These are phyloP conservation scores for Ganoderma sinense DNA, from an alignment of 1,284 basidiomycete species.

Conservation along the genomic window DNA sequence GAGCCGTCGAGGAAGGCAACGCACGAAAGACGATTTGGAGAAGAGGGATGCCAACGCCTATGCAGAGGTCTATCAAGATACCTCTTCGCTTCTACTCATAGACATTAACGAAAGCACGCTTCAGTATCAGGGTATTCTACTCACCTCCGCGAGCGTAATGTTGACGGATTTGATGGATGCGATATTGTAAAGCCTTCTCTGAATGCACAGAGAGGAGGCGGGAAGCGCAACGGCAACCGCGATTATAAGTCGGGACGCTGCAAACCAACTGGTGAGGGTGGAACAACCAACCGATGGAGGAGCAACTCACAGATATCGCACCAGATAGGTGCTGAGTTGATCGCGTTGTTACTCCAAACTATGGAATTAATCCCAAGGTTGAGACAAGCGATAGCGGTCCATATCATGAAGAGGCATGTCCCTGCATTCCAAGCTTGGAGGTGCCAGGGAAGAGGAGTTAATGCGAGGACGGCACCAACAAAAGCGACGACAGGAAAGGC, in stretches of 20 bases:
- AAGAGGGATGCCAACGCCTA: too few relatives aligned
- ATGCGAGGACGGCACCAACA: constrained; percentile 45
- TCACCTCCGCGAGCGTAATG: too few relatives aligned
- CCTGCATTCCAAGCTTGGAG: constrained; percentile 53
- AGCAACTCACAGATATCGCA: constrained; percentile 53
- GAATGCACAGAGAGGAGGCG: constrained; percentile 63
- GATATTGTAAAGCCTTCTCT: constrained; percentile 56
- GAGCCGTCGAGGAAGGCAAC: too few relatives aligned
- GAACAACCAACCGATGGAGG: too few relatives aligned
- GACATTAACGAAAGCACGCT: too few relatives aligned
- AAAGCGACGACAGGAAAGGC: constrained; percentile 43
- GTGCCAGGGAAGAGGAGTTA: constrained; percentile 53
- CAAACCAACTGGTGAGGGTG: too few relatives aligned
- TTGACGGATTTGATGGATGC: too few relatives aligned
- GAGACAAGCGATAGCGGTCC: constrained; percentile 46
- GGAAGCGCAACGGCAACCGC: constrained; percentile 56
- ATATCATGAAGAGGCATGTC: constrained; percentile 51
- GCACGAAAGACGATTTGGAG: too few relatives aligned
- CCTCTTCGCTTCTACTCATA: too few relatives aligned
- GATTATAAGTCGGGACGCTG: constrained; percentile 52
- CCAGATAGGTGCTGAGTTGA: constrained; percentile 46
- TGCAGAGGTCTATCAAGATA: too few relatives aligned
- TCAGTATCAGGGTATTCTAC: too few relatives aligned
- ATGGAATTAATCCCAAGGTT: constrained; percentile 50
- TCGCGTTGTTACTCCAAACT: constrained; percentile 46